phyloP scores from a whole-genome alignment of 1,139 yeast species.

The Diutina ranongensis region DNA sequence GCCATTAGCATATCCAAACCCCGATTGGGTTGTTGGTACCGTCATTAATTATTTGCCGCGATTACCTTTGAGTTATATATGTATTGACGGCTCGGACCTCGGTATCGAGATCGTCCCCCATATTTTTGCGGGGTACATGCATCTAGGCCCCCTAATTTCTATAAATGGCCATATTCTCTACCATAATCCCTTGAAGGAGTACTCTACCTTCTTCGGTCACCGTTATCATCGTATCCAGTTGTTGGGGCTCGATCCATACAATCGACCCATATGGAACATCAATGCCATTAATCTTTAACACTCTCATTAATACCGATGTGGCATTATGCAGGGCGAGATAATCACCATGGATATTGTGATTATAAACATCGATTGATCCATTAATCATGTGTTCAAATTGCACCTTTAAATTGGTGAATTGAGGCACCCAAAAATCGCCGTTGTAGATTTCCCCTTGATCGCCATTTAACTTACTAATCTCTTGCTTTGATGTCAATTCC shows the following conservation, averaged over 20 bases:
- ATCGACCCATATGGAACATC: background rate
- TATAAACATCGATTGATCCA: background rate
- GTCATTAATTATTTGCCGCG: background rate
- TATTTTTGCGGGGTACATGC: no score
- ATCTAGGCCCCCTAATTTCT: no score
- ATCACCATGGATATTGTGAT: background rate
- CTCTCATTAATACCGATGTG: background rate
- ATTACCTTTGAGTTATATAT: no score
- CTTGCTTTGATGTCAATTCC: background rate
- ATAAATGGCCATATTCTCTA: background rate
- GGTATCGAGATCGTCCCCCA: no score
- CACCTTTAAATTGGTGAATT: background rate
- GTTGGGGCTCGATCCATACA: background rate
- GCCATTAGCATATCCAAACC: slow-evolving; percentile 14
- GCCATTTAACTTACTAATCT: background rate
- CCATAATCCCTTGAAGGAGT: background rate
- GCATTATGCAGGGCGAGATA: background rate
- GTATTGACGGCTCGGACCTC: no score
- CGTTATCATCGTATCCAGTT: background rate
- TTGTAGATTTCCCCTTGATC: background rate
- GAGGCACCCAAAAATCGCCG: slow-evolving; percentile 3
- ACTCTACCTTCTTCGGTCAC: background rate
- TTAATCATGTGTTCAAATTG: background rate
- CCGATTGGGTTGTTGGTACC: slow-evolving; percentile 13
- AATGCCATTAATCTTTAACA: background rate